Base-by-base conservation (phyloP, 768 basidiomycete genomes). In the Rhizopogon vesiculosus region DNA sequence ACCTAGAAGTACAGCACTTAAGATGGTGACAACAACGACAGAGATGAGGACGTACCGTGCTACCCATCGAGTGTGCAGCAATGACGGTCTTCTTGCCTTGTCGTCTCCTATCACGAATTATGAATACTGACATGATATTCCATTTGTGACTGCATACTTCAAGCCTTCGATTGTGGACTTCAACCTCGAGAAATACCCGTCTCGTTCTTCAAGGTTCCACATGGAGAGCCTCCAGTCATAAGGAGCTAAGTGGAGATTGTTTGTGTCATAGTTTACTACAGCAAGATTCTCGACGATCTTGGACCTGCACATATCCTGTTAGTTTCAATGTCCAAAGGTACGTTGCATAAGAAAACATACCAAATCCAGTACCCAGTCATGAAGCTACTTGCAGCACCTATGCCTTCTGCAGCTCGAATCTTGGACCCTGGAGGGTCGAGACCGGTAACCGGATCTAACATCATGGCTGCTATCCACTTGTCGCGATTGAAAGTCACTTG, bases 281-380 rank as follows among this genome's bases (percentile, higher is more conserved):
- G 96, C 94, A 2, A 98, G 78, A 62, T 99, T 98, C 70, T 98
- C 91, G 9, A 98, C 84, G 51, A 97, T 90, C 69, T 95, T 94
- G 1, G 88, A 85, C 89, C 89, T 89, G 44, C 42, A 16, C 2
- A 16, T 45, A 53, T 29, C 8, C 8, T 56, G 39, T n/a, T 39
- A 38, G 15, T 39, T 28, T 3, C 28, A 22, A 33, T 22, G 10
- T 12, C 28, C 22, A 25, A 10, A 41, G 35, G 16, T 41, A 19
- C 1, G 1, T 41, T 13, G n/a, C 35, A 3, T 7, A 18, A n/a
- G 28, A 54, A 6, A 51, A 51, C 73, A 52, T 64, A 86, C 92
- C 93, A 96, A 52, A 96, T 84, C 95, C 94, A 98, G 67, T 94
- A 99, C 1, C 95, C 93, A 66, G 87, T 85, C 55, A 93, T 83